Evolutionary conservation across 1,284 basidiomycete genomes (phyloP), one percentile per base, ranked within the genome.

Genomic region (Earliella scabrosa): DNA sequence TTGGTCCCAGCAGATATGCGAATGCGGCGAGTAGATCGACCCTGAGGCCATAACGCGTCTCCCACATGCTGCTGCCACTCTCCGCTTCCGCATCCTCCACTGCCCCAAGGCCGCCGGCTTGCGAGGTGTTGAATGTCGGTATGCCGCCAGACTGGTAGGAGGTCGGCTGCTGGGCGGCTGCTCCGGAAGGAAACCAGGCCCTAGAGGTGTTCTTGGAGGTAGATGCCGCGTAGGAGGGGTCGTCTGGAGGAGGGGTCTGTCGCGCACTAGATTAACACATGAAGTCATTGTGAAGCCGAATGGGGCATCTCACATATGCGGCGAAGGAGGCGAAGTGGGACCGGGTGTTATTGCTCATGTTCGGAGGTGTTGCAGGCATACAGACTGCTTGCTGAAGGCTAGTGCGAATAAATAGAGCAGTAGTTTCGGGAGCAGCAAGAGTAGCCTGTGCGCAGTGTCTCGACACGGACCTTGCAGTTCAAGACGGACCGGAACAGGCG

Each of bases 101-200:
- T 26, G 75, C 69, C 27, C 73, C 75, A 8, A 67, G 63, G 16
- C 75, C 73, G 7, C 77, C 76, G 3, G 76, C 68, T 29, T 75
- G 72, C 11, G 82, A 81, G 29, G 77, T 76, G 45, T 76, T 75
- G 65, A 85, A 84, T 8, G 82, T 81, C 4, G 86, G 85, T 21
- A 86, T 73, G 10, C 77, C 88, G 26, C 89, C 90, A 18, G 86
- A 86, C 70, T 91, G 90, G 65, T 92, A 92, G 8, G 85, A 87
- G 2, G 71, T 65, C n/a, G 67, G 66, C 50, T 68, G 66, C 39
- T 70, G 66, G 11, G 70, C 59, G 61, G 72, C 73, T 39, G 44
- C 48, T 21, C 48, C 54, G 59, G 77, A 69, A 40, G 82, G 81
- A 58, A 88, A 86, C 87, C 87, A 90, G 24, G 85, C 78, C 48